Evolutionary conservation across 2,329 filamentous ascomycete species (phyloP).

Genomic region (Aspergillus sp.): DNA sequence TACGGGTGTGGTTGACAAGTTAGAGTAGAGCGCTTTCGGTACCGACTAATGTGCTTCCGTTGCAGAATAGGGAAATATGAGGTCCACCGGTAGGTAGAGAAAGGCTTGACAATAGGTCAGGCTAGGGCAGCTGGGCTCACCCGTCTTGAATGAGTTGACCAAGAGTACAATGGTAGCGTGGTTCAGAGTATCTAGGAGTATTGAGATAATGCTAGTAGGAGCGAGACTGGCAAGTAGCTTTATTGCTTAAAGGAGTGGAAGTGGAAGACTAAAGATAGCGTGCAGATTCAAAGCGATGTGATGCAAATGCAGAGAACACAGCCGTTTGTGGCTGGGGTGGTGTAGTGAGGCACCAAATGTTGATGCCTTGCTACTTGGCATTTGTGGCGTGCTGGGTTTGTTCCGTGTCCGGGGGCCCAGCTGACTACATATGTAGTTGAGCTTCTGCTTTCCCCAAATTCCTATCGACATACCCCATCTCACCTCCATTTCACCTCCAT

Average conservation of each 20-base stretch:
- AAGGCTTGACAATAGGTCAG: not conserved
- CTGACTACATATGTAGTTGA: too few relatives aligned
- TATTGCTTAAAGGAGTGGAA: not conserved
- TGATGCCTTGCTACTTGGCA: constrained; percentile 5
- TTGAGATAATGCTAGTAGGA: not conserved
- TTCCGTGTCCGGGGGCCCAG: too few relatives aligned
- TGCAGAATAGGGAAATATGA: not conserved
- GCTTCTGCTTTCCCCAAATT: not conserved
- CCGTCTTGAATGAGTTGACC: not conserved
- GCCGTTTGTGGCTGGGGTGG: constrained; percentile 17
- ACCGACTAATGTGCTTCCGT: not conserved
- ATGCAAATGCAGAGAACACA: constrained; percentile 19
- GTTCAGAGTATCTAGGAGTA: not conserved
- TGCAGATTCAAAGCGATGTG: not conserved
- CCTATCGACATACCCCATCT: not conserved
- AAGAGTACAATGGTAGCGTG: not conserved
- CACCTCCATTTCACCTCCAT: not conserved
- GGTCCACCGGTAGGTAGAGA: not conserved
- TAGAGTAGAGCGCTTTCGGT: not conserved
- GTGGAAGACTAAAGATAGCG: constrained; percentile 8
- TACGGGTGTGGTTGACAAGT: not conserved
- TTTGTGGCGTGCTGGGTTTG: not conserved
- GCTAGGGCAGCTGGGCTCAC: not conserved
- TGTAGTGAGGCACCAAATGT: constrained; percentile 15
- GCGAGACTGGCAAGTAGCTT: not conserved